Evolutionary conservation across 176 grass and related monocot genomes (phyloP).

Genomic region (Avena eriantha): DNA sequence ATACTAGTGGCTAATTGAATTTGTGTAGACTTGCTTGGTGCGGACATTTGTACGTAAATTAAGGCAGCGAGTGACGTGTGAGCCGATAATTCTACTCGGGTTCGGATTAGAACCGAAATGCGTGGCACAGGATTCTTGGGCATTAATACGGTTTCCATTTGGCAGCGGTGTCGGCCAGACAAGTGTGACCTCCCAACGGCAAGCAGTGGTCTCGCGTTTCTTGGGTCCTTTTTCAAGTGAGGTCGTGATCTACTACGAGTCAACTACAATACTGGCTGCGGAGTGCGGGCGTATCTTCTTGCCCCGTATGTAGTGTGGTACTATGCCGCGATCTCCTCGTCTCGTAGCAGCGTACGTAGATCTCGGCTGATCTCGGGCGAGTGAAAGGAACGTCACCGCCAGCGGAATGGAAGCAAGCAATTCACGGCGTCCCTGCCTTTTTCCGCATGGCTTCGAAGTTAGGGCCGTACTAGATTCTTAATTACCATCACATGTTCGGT

Average conservation of each 20-base stretch:
- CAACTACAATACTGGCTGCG: background rate
- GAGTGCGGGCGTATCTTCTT: background rate
- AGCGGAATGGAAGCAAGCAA: too few species aligned
- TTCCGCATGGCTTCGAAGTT: background rate
- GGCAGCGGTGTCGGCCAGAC: slow-evolving; percentile 57
- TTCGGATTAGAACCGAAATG: slow-evolving; percentile 4
- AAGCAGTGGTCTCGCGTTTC: slow-evolving; percentile 27
- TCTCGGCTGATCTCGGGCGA: background rate
- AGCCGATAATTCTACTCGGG: slow-evolving; percentile 6
- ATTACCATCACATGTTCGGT: background rate
- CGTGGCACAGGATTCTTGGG: background rate
- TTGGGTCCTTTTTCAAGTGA: slow-evolving; percentile 4
- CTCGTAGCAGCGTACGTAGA: background rate
- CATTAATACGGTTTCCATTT: slow-evolving; percentile 28
- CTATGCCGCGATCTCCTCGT: background rate
- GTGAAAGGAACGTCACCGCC: background rate
- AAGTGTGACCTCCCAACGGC: slow-evolving; percentile 63
- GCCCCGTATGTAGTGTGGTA: background rate
- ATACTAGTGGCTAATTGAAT: background rate
- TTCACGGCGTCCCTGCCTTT: background rate
- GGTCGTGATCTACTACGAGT: background rate
- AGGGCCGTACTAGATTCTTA: background rate
- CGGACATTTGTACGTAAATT: slow-evolving; percentile 4
- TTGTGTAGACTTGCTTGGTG: slow-evolving; percentile 35
- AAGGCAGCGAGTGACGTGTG: background rate